phyloP scores from a whole-genome alignment of 345 rosid species.

The Gossypium sturtianum region DNA sequence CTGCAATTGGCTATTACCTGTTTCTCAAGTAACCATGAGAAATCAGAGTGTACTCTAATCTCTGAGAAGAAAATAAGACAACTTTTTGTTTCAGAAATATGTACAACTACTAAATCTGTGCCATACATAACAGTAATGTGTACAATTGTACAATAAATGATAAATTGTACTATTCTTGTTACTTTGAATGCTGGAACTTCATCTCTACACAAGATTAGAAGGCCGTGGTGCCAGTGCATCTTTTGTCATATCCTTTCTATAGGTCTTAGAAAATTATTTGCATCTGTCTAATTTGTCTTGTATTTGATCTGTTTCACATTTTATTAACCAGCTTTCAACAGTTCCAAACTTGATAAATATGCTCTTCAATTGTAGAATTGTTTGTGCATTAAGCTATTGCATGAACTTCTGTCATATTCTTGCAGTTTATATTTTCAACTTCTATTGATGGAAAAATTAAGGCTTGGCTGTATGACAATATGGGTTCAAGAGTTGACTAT shows the following conservation, averaged over 20 bases:
- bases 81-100: background rate
- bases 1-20: background rate
- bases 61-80: background rate
- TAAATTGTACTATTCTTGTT: background rate
- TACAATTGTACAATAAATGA: background rate
- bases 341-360: background rate
- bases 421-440: slow-evolving; percentile 88
- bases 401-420: background rate
- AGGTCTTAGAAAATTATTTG: background rate
- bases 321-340: background rate
- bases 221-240: background rate
- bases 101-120: background rate
- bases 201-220: background rate
- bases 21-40: background rate
- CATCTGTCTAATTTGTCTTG: background rate
- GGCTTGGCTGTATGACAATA: slow-evolving; percentile 81
- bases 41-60: background rate
- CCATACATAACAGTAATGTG: background rate
- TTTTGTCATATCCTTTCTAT: background rate
- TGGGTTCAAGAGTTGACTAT: slow-evolving; percentile 81
- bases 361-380: background rate
- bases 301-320: slow-evolving; percentile 1
- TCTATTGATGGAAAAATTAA: slow-evolving; percentile 86
- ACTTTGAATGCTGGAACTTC: background rate
- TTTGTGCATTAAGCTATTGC: background rate